These are phyloP conservation scores for Linnemannia exigua DNA, from an alignment of 192 early-diverging fungal species.

Conservation along the genomic window DNA sequence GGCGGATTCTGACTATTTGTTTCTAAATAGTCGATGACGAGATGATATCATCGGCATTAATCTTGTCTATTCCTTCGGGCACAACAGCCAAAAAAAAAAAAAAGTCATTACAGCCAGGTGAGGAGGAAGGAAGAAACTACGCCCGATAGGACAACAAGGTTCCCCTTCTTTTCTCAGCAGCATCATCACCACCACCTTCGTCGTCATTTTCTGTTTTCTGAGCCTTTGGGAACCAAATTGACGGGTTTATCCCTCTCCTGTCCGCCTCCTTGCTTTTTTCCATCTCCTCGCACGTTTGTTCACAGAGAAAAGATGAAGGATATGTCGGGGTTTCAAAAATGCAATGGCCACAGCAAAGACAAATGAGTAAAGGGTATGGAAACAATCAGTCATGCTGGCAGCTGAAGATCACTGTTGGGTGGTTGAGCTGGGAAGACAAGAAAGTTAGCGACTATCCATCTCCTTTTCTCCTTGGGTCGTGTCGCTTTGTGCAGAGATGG, in stretches of 20 bases:
- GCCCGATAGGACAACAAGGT: background rate
- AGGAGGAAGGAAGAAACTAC: constrained; percentile 4
- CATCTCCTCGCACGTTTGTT: background rate
- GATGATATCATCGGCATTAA: constrained; percentile 20
- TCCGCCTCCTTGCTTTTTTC: background rate
- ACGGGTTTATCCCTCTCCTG: background rate
- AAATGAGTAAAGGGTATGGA: background rate
- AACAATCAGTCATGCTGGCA: background rate
- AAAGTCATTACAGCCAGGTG: background rate
- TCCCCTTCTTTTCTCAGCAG: background rate
- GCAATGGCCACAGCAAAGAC: background rate
- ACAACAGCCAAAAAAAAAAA: background rate
- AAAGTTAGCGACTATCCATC: background rate
- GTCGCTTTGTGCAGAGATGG: background rate
- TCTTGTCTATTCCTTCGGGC: background rate
- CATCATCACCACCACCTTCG: background rate
- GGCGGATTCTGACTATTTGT: constrained; percentile 36
- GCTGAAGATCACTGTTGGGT: background rate
- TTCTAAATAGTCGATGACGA: constrained; percentile 10
- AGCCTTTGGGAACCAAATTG: background rate
- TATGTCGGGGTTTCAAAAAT: background rate
- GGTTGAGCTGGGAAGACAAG: background rate
- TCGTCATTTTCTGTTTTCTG: background rate
- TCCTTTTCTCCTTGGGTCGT: background rate
- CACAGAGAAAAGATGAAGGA: background rate